Evolutionary conservation across 2,329 filamentous ascomycete genomes (phyloP), one percentile per base, ranked within the genome.

Genomic region (Botrytis porri): DNA sequence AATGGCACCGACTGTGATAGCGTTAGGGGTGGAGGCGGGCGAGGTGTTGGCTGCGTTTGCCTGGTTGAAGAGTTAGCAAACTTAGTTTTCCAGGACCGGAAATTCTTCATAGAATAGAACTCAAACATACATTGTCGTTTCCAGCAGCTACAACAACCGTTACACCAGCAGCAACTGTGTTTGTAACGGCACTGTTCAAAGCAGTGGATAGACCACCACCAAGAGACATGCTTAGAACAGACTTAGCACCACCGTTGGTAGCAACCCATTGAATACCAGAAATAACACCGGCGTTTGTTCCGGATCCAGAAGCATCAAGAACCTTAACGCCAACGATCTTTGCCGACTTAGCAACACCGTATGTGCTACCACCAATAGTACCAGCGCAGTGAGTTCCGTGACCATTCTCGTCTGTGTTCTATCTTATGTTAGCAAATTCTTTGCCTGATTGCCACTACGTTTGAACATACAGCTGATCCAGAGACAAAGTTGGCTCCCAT

Each of bases 141-240:
- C 88, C 88, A 32, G 88, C 87, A 6, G 88, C 87, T 0, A 88
- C 86, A 43, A 86, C 85, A 3, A 86, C 83, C 69, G 87, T 83
- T 45, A 90, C 81, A 35, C 87, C 87, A 2, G 79, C 77, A 35
- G 77, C 77, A 77, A 84, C 84, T 67, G 86, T 85, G 39, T 80
- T 81, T 54, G 84, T 81, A 29, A 88, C 83, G 63, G 86, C 86
- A 51, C 77, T 78, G 82, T 88, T 88, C 77, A 88, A 82, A 61
- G 87, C 82, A 0, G 80, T 75, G 0, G 85, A 86, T 73, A 78
- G 79, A 43, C 78, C 72, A 3, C 85, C 86, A 20, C 87, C 87
- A 3, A 89, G 83, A 35, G 86, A 88, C 85, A 89, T 85, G 81
- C 84, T 87, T 73, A 88, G 83, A 29, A 88, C 86, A 25, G 86